phyloP scores from a whole-genome alignment of 352 stramenopile genomes.

The Pythium folliculosum region DNA sequence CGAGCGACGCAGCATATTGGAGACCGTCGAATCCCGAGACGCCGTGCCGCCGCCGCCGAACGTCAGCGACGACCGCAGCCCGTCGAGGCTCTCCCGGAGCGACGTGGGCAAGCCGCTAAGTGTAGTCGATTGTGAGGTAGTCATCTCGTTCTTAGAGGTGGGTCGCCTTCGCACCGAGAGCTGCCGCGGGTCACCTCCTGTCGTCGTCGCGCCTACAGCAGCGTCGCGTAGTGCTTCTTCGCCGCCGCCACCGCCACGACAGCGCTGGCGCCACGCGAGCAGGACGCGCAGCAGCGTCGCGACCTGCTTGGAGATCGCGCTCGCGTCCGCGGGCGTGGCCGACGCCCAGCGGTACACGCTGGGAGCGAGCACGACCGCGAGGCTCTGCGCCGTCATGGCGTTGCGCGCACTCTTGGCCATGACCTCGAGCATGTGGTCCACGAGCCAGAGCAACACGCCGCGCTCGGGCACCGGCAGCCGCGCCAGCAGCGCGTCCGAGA shows the following conservation, averaged over 20 bases:
- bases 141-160: not conserved
- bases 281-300: constrained; percentile 46
- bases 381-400: constrained; percentile 51
- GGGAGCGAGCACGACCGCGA: constrained; percentile 59
- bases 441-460: constrained; percentile 59
- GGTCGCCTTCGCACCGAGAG: not conserved
- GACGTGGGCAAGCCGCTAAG: not conserved
- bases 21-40: constrained; percentile 17
- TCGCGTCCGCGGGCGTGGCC: constrained; percentile 26
- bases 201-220: too few species aligned
- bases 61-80: not conserved
- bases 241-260: not conserved
- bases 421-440: constrained; percentile 69
- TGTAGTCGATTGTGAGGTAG: not conserved
- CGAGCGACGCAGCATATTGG: constrained; percentile 13
- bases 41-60: not conserved
- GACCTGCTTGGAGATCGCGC: constrained; percentile 30
- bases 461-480: constrained; percentile 37
- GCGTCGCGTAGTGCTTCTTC: not conserved
- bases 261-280: constrained; percentile 35
- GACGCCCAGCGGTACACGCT: constrained; percentile 48
- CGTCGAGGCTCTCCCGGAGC: constrained; percentile 13
- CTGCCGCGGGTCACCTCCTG: not conserved
- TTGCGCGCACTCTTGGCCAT: constrained; percentile 36
- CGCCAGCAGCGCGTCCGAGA: constrained; percentile 24